Evolutionary conservation across 306 rosid species (phyloP).

Genomic region (Cicer bijugum): DNA sequence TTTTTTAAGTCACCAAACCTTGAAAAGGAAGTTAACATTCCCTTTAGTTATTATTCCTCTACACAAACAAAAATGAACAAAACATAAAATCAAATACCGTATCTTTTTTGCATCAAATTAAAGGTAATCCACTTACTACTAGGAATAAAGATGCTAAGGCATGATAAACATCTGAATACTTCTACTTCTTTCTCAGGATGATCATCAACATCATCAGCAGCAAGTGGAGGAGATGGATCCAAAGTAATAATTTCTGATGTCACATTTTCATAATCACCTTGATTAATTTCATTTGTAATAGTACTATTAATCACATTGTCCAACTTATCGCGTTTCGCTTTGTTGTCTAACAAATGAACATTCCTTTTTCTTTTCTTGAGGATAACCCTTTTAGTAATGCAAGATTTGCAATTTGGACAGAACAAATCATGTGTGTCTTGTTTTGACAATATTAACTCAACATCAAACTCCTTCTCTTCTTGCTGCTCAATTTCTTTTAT

Average conservation of each 20-base stretch:
- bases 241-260: slow-evolving; percentile 22
- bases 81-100: slow-evolving; percentile 33
- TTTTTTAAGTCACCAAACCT: slow-evolving; percentile 35
- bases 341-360: background rate
- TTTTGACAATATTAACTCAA: slow-evolving; percentile 56
- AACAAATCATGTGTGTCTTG: slow-evolving; percentile 64
- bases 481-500: slow-evolving; percentile 42
- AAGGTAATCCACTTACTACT: slow-evolving; percentile 39
- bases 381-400: slow-evolving; percentile 61
- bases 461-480: slow-evolving; percentile 47
- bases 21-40: slow-evolving; percentile 15
- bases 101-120: background rate
- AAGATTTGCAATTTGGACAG: slow-evolving; percentile 59
- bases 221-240: slow-evolving; percentile 29
- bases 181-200: slow-evolving; percentile 46
- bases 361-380: slow-evolving; percentile 56
- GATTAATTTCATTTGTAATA: slow-evolving; percentile 20
- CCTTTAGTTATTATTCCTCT: background rate
- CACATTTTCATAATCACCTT: slow-evolving; percentile 32
- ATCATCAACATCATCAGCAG: background rate
- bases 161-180: slow-evolving; percentile 54
- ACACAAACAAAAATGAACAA: background rate
- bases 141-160: slow-evolving; percentile 57
- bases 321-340: slow-evolving; percentile 41
- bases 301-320: slow-evolving; percentile 14